Conservation (phyloP, 805 yeast genomes). For the Candida insectorum region DNA sequence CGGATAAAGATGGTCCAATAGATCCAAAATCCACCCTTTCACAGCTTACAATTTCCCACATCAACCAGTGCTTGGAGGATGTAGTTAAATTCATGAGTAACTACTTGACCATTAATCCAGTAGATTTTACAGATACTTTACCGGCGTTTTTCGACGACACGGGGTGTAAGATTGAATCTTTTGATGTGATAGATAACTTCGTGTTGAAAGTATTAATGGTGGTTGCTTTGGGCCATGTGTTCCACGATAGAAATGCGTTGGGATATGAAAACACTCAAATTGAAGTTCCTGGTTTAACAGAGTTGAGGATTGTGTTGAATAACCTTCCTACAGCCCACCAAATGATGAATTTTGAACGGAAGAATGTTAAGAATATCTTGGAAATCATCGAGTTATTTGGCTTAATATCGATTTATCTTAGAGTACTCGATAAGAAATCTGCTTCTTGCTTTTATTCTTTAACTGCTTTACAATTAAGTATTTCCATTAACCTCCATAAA, state of each 20-base stretch:
- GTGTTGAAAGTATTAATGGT: constrained; percentile 18
- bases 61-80: constrained; percentile 11
- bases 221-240: constrained; percentile 21
- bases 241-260: constrained; percentile 9
- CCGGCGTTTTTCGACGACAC: constrained; percentile 12
- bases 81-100: constrained; percentile 21
- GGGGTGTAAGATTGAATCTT: constrained; percentile 6
- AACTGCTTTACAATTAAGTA: constrained; percentile 23
- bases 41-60: not conserved
- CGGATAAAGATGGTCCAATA: constrained; percentile 1
- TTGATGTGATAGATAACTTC: constrained; percentile 13
- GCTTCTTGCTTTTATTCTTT: constrained; percentile 21
- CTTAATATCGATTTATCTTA: constrained; percentile 19
- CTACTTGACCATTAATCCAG: constrained; percentile 21
- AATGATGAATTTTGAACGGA: constrained; percentile 12
- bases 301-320: constrained; percentile 17
- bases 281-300: constrained; percentile 19
- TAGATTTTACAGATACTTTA: constrained; percentile 13
- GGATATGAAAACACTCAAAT: constrained; percentile 8
- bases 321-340: constrained; percentile 19
- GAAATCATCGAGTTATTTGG: constrained; percentile 24
- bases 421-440: constrained; percentile 25
- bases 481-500: constrained; percentile 24
- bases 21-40: not conserved
- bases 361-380: constrained; percentile 11